Percentiles rank a stretch among this genome's conserved stretches.
phyloP scores from a whole-genome alignment of 352 stramenopile species.

The Phytophthora agathidicida region DNA sequence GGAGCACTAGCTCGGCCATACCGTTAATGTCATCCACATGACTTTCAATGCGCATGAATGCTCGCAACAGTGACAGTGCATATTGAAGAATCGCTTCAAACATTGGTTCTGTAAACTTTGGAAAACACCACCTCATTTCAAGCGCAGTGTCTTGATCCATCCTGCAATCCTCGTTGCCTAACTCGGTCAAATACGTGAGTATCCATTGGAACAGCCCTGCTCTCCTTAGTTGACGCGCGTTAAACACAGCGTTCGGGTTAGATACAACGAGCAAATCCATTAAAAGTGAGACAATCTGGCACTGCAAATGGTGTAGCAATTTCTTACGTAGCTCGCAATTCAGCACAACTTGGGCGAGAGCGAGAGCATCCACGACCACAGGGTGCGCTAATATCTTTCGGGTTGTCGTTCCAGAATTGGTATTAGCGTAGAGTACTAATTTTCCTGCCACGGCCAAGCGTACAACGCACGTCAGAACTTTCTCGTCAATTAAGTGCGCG shows the following conservation, averaged over 20 bases:
- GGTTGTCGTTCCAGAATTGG: not conserved
- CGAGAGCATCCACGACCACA: slow-evolving; percentile 59
- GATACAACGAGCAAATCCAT: slow-evolving; percentile 44
- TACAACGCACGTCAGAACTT: slow-evolving; percentile 45
- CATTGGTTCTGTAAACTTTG: slow-evolving; percentile 41
- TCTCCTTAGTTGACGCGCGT: slow-evolving; percentile 69
- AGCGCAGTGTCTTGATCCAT: slow-evolving; percentile 34
- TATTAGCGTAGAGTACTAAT: slow-evolving; percentile 18
- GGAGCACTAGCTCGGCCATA: slow-evolving; percentile 51
- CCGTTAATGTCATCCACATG: slow-evolving; percentile 55
- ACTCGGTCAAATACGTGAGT: slow-evolving; percentile 56
- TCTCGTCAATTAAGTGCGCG: slow-evolving; percentile 55
- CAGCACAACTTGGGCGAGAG: slow-evolving; percentile 64
- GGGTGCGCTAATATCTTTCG: slow-evolving; percentile 19
- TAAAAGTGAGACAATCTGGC: slow-evolving; percentile 57
- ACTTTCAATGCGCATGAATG: slow-evolving; percentile 64
- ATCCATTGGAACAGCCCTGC: slow-evolving; percentile 61
- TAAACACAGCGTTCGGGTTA: slow-evolving; percentile 84
- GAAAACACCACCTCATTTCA: slow-evolving; percentile 61
- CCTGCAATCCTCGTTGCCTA: slow-evolving; percentile 48
- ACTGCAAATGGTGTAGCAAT: slow-evolving; percentile 50
- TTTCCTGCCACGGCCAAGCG: slow-evolving; percentile 58
- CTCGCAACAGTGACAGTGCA: slow-evolving; percentile 43
- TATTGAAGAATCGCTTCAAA: slow-evolving; percentile 60
- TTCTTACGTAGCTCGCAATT: slow-evolving; percentile 47